Base-by-base conservation (phyloP, 1,139 yeast species). In the Hemisphaericaspora subhashii region DNA sequence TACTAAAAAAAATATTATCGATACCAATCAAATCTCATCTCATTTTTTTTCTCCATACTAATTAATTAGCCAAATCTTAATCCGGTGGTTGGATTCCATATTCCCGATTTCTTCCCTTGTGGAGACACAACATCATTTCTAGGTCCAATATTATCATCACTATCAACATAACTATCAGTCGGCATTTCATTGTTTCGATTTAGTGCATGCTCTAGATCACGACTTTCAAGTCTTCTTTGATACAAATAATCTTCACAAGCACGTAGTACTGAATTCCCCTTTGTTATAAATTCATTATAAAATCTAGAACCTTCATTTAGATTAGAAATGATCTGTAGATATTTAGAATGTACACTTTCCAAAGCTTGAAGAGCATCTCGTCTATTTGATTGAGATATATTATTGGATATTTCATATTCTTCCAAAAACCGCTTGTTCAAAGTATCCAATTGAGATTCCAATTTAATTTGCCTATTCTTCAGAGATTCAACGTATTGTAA, bases 251-350 rank as follows among this genome's bases (percentile, higher is more conserved):
- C 68, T 34, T 78, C 81, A 48, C 86, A 74, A 29, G 74, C 79
- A 6, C 60, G 58, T 16, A 74, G 59, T 12, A 83, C 74, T 2
- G 52, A 65, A 25, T 67, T 64, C 2, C 80, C 72, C 42, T 79
- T 78, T 2, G 60, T 63, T 22, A 77, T 64, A 43, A 87, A 77
- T 40, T 81, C 84, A 36, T 71, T 71, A 60, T 89, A 89, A 55
- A 88, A 89, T 40, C 72, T 72, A 0, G 78, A 55, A 0, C 95
- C 97, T 50, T 85, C 86, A 28, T 74, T 74, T 29, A 88, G 57
- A 51, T 86, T 85, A 13, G 72, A 64, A 15, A 74, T 58, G 6
- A 87, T 64, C 49, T 82, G 88, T 31, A 68, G 57, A 51, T 70
- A 86, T 43, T 76, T 73, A 22, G 69, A 59, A 50, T 72, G 79